Base-by-base conservation (phyloP, 2,329 filamentous ascomycete genomes). In the Sporothrix inflata region DNA sequence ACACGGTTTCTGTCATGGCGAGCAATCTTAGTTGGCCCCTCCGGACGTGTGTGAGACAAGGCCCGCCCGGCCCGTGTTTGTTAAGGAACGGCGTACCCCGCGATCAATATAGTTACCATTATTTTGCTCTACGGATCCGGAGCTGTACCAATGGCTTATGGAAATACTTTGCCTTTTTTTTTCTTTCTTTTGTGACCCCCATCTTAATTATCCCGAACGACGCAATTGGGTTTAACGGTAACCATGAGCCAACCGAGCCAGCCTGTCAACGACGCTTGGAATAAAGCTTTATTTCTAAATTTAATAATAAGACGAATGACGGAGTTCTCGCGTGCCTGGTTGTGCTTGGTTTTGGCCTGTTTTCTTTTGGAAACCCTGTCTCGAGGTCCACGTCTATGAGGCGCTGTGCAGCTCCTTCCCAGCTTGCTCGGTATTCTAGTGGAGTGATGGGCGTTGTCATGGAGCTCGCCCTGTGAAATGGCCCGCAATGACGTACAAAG, bases 401-500 rank as follows among this genome's bases (percentile, higher is more conserved):
- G 24, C 27, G 21, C 27, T 45, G 60, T 8, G n/a, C 34, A 65
- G 21, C 38, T 42, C 38, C 38, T 45, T 63, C 45, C 24, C n/a
- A n/a, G n/a, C n/a, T 27, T 3, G 12, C 40, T 8, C n/a, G 8
- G 4, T 16, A n/a, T 53, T 42, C 14, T 63, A 34, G 61, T 66
- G 61, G 61, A 66, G 40, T 66, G 40, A 65, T 65, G 61, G 38
- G 40, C 38, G 42, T 14, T 34, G 63, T 34, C 42, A 19, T 47
- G 61, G 38, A 21, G 27, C 65, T 38, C 8, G 65, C 65, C 65
- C 65, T 38, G 45, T 51, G 34, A 38, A 38, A 2, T 7, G 45
- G 45, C 27, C 68, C 53, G 42, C 68, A 70, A 70, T 70, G 68
- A 70, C 68, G 68, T 70, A 70, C 24, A 49, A 57, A 47, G 24